Evolutionary conservation across 2,329 filamentous ascomycete genomes (phyloP).

Genomic region (Eutypa lata): DNA sequence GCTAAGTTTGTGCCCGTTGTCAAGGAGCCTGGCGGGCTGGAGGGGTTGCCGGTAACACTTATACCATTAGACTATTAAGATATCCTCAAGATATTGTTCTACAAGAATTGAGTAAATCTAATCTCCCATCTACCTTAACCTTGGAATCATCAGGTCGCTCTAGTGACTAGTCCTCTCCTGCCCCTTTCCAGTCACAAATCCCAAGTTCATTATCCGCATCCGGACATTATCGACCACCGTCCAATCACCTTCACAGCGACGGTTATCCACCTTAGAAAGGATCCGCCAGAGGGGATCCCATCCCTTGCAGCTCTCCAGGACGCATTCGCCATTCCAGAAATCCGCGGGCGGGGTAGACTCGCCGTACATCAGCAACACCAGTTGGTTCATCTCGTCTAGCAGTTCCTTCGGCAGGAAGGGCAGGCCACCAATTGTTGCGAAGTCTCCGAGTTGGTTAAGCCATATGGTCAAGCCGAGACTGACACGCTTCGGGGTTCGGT

Average conservation of each 20-base stretch:
- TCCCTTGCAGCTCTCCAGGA: slow-evolving; percentile 16
- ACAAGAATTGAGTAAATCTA: too few species aligned
- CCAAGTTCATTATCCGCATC: not conserved
- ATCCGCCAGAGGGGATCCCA: not conserved
- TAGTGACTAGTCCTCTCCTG: too few species aligned
- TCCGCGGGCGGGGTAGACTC: slow-evolving; percentile 21
- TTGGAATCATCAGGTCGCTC: too few species aligned
- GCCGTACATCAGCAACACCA: slow-evolving; percentile 29
- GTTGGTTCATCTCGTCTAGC: slow-evolving; percentile 25
- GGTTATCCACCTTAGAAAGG: not conserved
- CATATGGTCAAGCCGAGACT: slow-evolving; percentile 24
- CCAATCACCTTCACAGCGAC: not conserved
- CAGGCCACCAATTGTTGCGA: slow-evolving; percentile 11
- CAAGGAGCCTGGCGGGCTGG: too few species aligned
- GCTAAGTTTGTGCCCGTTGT: too few species aligned
- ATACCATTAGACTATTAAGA: too few species aligned
- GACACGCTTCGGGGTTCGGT: slow-evolving; percentile 19
- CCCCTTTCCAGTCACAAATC: not conserved
- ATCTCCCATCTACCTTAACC: too few species aligned
- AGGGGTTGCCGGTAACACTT: too few species aligned
- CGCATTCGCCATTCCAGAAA: slow-evolving; percentile 24
- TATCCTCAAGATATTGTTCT: too few species aligned
- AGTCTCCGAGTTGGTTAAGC: slow-evolving; percentile 18
- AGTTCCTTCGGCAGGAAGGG: slow-evolving; percentile 17
- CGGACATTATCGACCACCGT: not conserved